phyloP scores from a whole-genome alignment of 2,329 filamentous ascomycete genomes.

The Aspergillus spinulosporus region DNA sequence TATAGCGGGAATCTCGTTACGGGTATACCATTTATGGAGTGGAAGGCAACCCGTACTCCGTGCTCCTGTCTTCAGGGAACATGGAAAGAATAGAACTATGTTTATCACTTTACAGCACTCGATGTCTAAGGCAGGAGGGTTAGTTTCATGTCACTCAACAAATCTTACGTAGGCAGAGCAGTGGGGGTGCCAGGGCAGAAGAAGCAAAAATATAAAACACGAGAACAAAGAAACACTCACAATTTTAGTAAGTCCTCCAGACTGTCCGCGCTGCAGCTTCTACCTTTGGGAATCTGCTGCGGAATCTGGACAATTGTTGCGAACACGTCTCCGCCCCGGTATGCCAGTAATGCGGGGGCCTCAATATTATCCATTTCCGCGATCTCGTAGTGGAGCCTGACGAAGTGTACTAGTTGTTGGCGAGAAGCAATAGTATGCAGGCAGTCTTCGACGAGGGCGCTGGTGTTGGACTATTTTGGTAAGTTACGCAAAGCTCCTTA shows the following conservation, averaged over 20 bases:
- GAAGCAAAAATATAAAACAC: constrained; percentile 7
- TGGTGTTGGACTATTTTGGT: constrained; percentile 65
- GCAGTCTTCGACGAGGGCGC: constrained; percentile 74
- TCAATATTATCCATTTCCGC: constrained; percentile 91
- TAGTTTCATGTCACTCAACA: neutral
- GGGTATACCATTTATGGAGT: too few relatives aligned
- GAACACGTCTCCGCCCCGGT: constrained; percentile 86
- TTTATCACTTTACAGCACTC: constrained; percentile 3
- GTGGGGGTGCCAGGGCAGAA: neutral
- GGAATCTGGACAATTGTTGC: constrained; percentile 85
- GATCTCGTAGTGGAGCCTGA: constrained; percentile 87
- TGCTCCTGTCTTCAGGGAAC: too few relatives aligned
- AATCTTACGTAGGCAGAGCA: neutral
- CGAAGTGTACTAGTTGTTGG: constrained; percentile 74
- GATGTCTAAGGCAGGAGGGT: constrained; percentile 1
- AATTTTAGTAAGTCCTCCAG: constrained; percentile 59
- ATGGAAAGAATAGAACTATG: too few relatives aligned
- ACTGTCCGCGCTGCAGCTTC: constrained; percentile 52
- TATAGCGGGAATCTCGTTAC: too few relatives aligned
- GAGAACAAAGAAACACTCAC: constrained; percentile 40
- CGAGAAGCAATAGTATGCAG: constrained; percentile 71
- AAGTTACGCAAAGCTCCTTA: constrained; percentile 7
- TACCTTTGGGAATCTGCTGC: constrained; percentile 71
- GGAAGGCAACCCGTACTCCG: too few relatives aligned
- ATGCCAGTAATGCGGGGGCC: constrained; percentile 84